Base-by-base conservation (phyloP, 2,329 filamentous ascomycete genomes). In the Akanthomyces uredinophilus region DNA sequence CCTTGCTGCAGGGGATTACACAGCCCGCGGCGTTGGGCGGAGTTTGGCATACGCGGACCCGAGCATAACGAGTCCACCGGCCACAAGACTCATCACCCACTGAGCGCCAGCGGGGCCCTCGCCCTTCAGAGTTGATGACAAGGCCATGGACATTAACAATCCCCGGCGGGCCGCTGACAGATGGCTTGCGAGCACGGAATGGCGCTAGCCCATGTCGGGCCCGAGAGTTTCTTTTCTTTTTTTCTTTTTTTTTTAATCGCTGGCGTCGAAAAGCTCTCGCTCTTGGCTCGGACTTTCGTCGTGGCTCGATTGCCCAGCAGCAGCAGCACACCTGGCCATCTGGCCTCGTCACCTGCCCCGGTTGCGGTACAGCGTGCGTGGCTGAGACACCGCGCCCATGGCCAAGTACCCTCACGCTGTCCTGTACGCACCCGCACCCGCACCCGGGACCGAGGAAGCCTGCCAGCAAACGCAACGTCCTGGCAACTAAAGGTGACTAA, bases 11-110 rank as follows among this genome's bases (percentile, higher is more conserved):
- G 46, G 13, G 20, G 11, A 11, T 6, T 6, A 20, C 44, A 41
- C 41, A 39, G 55, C 55, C 55, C 55, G 55, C 55, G 44, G 55
- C 55, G 32, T 22, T 59, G 58, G 47, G 67, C 72, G 72, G 72
- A 72, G 65, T 74, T 72, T 72, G 70, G 47, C 65, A 63, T 65
- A 67, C 66, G 68, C 70, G 69, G 69, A 65, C 70, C 71, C 71
- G 71, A 71, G 68, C 65, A 69, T 51, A 59, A 59, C 46, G 56
- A 59, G 41, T 41, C 51, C 51, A 49, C 43, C 44, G 14, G 68
- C 64, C 66, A 65, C 37, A 65, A 64, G 64, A 63, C 60, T 54
- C 37, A 39, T 43, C 35, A 43, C 35, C 53, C 22, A n/a, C 35
- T 29, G 24, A 44, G 35, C 22, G 18, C 37, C 41, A 41, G 37